Conservation (phyloP, 345 rosid genomes). For the Passiflora organensis region DNA sequence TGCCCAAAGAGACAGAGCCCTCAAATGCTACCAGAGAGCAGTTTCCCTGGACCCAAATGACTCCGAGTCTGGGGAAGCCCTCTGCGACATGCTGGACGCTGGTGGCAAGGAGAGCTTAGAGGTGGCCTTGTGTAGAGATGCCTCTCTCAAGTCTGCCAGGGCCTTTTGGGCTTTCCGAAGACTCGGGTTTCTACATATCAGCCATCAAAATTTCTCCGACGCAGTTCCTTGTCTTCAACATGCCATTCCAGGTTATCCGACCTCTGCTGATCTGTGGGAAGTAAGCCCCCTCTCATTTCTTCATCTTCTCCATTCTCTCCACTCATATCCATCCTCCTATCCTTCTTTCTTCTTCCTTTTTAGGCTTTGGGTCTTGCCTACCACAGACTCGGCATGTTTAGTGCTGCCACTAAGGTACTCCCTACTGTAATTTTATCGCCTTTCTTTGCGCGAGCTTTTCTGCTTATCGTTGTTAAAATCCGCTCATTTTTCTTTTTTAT, state of each 20-base stretch:
- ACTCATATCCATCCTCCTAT: neutral
- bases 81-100: conserved; percentile 70
- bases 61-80: conserved; percentile 68
- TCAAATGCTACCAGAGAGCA: conserved; percentile 90
- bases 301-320: neutral
- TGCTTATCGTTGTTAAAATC: neutral
- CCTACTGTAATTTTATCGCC: conserved; percentile 3
- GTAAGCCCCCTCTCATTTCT: conserved; percentile 32
- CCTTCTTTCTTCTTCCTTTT: neutral
- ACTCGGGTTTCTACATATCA: conserved; percentile 75
- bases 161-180: conserved; percentile 93
- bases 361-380: conserved; percentile 94
- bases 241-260: conserved; percentile 87
- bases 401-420: conserved; percentile 86
- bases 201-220: conserved; percentile 74
- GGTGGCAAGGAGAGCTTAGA: conserved; percentile 73
- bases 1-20: conserved; percentile 39
- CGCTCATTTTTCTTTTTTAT: neutral
- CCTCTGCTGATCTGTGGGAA: conserved; percentile 82
- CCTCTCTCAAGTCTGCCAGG: conserved; percentile 76
- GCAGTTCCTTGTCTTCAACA: conserved; percentile 89
- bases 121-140: conserved; percentile 61
- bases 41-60: conserved; percentile 60
- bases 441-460: neutral
- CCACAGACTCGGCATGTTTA: conserved; percentile 89